A percentile compares a stretch with the other conserved stretches of the same genome.
phyloP scores from a whole-genome alignment of 257 asterid species.

The Nicotiana obtusifolia region DNA sequence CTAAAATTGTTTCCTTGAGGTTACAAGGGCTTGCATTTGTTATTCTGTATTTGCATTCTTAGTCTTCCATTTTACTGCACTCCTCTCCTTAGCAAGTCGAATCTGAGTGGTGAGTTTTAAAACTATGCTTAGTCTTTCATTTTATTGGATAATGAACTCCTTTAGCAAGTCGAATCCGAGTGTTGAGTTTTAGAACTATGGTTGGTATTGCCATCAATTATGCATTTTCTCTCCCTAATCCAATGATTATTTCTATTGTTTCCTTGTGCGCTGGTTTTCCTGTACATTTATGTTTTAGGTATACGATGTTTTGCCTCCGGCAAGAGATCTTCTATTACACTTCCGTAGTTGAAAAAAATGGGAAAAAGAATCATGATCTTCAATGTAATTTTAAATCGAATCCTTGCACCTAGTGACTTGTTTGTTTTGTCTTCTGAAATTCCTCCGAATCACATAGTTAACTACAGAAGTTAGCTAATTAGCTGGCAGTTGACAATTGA shows the following conservation, averaged over 20 bases:
- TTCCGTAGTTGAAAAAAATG: neutral
- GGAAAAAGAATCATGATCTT: neutral
- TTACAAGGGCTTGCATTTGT: too few species aligned
- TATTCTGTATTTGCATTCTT: neutral
- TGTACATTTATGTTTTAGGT: neutral
- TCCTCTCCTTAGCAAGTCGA: neutral
- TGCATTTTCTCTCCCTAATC: neutral
- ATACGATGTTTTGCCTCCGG: neutral
- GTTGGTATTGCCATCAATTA: neutral
- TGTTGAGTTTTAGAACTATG: neutral
- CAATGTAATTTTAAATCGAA: neutral
- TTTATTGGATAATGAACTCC: neutral
- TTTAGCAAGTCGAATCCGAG: neutral
- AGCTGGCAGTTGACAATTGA: too few species aligned
- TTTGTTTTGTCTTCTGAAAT: too few species aligned
- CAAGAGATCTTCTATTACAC: neutral
- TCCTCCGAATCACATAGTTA: too few species aligned
- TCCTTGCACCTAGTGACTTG: too few species aligned
- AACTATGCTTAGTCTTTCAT: neutral
- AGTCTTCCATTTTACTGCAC: neutral
- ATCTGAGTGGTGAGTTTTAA: neutral
- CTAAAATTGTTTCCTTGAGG: neutral
- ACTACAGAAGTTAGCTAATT: too few species aligned
- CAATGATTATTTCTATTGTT: neutral
- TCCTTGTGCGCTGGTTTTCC: neutral